Conservation (phyloP, 352 stramenopile genomes). For the Phytophthora niederhauseri region DNA sequence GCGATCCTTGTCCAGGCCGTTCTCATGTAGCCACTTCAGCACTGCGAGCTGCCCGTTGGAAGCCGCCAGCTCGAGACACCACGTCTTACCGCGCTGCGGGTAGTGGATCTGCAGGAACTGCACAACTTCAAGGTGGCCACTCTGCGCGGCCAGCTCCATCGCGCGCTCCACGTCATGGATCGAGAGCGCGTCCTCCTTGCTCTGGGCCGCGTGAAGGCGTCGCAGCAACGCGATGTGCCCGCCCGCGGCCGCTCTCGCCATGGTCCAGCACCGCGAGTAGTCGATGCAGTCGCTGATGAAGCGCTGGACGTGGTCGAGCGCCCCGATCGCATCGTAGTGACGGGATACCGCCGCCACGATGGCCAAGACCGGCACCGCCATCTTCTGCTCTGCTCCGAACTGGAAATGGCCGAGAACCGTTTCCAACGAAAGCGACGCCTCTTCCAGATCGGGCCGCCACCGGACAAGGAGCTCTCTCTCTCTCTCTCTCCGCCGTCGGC, state of each 20-base stretch:
- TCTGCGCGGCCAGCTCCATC: conserved; percentile 24
- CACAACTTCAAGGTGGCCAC: conserved; percentile 33
- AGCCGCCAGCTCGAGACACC: conserved; percentile 27
- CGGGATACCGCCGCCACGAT: conserved; percentile 25
- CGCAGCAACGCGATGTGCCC: conserved; percentile 22
- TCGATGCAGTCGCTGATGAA: conserved; percentile 32
- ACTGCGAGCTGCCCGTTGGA: conserved; percentile 25
- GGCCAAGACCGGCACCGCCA: conserved; percentile 15
- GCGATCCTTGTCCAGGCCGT: conserved; percentile 18
- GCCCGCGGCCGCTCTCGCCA: conserved; percentile 18
- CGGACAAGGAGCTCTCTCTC: conserved; percentile 10
- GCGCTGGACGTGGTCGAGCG: conserved; percentile 23
- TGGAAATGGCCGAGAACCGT: conserved; percentile 11
- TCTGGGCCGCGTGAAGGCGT: conserved; percentile 19
- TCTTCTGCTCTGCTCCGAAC: conserved; percentile 2
- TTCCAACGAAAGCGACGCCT: conserved; percentile 1
- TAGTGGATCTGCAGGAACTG: conserved; percentile 32
- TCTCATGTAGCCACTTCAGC: conserved; percentile 28
- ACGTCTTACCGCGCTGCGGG: conserved; percentile 25
- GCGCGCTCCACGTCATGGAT: conserved; percentile 21
- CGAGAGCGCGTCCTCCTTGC: conserved; percentile 10
- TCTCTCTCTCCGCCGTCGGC: background rate
- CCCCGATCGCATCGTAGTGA: conserved; percentile 19
- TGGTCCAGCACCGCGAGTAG: conserved; percentile 33
- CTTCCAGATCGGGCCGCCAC: conserved; percentile 13